phyloP scores from a whole-genome alignment of 2,329 filamentous ascomycete species.

The Fusarium chlamydosporum region DNA sequence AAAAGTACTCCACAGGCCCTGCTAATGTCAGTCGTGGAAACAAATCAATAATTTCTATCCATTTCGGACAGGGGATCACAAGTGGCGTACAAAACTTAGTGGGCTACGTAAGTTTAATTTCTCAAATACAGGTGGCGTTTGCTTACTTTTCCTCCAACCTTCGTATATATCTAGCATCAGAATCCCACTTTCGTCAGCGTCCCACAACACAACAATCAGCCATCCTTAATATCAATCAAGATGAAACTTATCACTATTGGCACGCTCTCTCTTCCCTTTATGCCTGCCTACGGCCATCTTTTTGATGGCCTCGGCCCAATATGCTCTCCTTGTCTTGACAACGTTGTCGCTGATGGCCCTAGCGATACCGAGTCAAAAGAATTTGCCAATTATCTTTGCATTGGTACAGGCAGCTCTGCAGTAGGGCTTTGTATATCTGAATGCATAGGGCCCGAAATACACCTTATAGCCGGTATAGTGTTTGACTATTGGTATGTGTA shows the following conservation, averaged over 20 bases:
- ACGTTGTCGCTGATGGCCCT: neutral
- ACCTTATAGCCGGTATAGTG: neutral
- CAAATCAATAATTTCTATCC: neutral
- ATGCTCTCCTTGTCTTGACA: neutral
- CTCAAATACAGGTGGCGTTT: neutral
- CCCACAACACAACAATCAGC: neutral
- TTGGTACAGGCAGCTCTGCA: neutral
- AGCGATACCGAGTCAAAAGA: neutral
- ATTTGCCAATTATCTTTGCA: slow-evolving; percentile 1
- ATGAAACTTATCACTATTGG: neutral
- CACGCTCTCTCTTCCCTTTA: neutral
- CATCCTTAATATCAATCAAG: neutral
- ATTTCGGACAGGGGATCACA: neutral
- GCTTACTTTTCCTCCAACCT: neutral
- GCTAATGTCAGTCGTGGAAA: neutral
- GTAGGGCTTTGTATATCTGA: neutral
- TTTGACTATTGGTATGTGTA: neutral
- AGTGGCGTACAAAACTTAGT: neutral
- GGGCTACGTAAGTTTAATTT: too few species aligned
- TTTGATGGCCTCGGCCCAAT: neutral
- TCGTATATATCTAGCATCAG: neutral
- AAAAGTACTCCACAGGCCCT: neutral
- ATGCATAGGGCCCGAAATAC: too few species aligned
- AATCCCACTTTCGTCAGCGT: neutral
- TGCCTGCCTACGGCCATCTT: neutral